phyloP scores from a whole-genome alignment of 2,329 filamentous ascomycete genomes.

The Acrocalymma vagum region DNA sequence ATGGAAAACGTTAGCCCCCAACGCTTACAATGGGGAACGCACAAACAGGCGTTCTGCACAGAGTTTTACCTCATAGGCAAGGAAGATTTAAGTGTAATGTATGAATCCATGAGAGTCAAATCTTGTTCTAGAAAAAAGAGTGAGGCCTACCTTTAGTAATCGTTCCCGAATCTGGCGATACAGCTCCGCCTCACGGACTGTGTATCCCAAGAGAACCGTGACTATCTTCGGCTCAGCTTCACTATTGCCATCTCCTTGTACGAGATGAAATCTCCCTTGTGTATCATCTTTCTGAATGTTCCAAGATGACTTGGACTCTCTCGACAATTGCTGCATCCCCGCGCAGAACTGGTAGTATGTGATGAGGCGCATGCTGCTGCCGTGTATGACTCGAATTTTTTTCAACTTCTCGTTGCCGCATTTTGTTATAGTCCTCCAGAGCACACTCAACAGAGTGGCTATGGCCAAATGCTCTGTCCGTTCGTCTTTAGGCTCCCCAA shows the following conservation, averaged over 20 bases:
- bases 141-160: conserved; percentile 11
- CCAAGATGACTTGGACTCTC: conserved; percentile 12
- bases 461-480: conserved; percentile 2
- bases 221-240: conserved; percentile 6
- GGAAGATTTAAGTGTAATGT: too few species aligned
- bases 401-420: conserved; percentile 13
- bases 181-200: conserved; percentile 12
- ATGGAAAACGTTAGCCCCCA: conserved; percentile 1
- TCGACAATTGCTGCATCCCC: conserved; percentile 10
- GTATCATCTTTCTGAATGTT: conserved; percentile 10
- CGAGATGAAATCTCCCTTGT: conserved; percentile 15
- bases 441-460: conserved; percentile 13
- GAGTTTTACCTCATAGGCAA: too few species aligned
- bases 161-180: conserved; percentile 8
- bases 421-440: conserved; percentile 23
- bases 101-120: too few species aligned
- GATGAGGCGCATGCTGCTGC: conserved; percentile 9
- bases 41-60: not conserved
- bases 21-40: not conserved
- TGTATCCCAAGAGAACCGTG: conserved; percentile 8
- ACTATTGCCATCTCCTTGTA: conserved; percentile 3
- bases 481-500: conserved; percentile 1
- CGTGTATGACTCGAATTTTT: conserved; percentile 25
- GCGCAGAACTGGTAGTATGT: conserved; percentile 5
- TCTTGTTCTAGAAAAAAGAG: too few species aligned